Conservation (phyloP, 2,329 filamentous ascomycete species). For the Corniculantispora saksenae region DNA sequence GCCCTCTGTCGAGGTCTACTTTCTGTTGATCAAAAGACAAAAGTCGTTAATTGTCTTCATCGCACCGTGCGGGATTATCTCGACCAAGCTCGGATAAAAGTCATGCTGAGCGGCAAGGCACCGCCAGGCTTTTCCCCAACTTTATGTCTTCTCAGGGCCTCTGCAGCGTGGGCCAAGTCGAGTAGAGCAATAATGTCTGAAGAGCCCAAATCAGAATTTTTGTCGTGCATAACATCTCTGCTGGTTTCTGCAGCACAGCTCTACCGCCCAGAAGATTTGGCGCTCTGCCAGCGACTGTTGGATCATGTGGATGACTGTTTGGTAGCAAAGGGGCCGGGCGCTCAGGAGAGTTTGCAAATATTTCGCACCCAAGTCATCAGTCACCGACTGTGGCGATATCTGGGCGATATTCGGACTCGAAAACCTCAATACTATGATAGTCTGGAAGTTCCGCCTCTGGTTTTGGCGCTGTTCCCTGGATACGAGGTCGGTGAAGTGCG, state of each 20-base stretch:
- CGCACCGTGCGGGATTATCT: slow-evolving; percentile 14
- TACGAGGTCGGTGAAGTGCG: slow-evolving; percentile 1
- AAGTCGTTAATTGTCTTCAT: slow-evolving; percentile 7
- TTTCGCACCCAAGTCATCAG: slow-evolving; percentile 1
- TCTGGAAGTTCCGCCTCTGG: not conserved
- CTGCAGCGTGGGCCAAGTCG: slow-evolving; percentile 6
- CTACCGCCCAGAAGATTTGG: not conserved
- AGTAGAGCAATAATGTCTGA: slow-evolving; percentile 11
- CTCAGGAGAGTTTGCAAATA: slow-evolving; percentile 12
- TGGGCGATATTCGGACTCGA: not conserved
- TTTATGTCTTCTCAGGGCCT: slow-evolving; percentile 6
- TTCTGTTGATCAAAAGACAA: not conserved
- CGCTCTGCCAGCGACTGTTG: not conserved
- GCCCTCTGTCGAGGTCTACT: not conserved
- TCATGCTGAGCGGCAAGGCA: not conserved
- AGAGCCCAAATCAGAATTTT: slow-evolving; percentile 6
- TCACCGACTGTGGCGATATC: not conserved
- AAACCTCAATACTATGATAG: not conserved
- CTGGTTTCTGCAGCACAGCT: not conserved
- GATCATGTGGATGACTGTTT: slow-evolving; percentile 7
- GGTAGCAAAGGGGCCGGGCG: slow-evolving; percentile 3
- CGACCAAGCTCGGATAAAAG: not conserved
- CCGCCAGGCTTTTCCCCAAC: not conserved
- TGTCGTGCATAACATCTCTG: not conserved
- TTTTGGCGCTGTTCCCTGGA: slow-evolving; percentile 1